A percentile compares a stretch with the other conserved stretches of the same genome.
Evolutionary conservation across 1,284 basidiomycete species (phyloP).

Genomic region (Athelia psychrophila): DNA sequence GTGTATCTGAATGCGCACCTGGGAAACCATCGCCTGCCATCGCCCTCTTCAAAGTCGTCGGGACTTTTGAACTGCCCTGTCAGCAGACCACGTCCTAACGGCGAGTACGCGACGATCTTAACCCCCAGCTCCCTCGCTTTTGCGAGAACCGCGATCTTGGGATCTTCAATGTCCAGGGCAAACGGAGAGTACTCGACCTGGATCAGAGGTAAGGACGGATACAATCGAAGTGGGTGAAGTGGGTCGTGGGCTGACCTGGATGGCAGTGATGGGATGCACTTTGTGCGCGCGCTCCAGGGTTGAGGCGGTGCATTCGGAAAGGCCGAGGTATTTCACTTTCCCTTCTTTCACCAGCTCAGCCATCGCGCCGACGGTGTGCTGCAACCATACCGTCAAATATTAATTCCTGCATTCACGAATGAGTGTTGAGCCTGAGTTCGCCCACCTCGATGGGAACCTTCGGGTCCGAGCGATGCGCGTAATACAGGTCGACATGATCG

Average conservation of each 20-base stretch:
- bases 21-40: constrained; percentile 25
- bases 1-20: background rate
- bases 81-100: constrained; percentile 39
- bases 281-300: constrained; percentile 51
- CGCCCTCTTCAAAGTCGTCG: constrained; percentile 43
- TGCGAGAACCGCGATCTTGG: constrained; percentile 33
- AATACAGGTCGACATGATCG: constrained; percentile 36
- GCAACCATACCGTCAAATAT: background rate
- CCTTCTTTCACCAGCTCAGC: constrained; percentile 34
- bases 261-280: constrained; percentile 43
- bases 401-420: background rate
- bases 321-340: constrained; percentile 45
- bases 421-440: background rate
- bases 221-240: too few relatives aligned
- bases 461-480: constrained; percentile 32
- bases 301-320: constrained; percentile 45
- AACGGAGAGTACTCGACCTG: constrained; percentile 49
- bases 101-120: constrained; percentile 39
- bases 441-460: constrained; percentile 29
- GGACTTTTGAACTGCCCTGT: constrained; percentile 30
- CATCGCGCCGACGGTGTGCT: constrained; percentile 32
- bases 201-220: too few relatives aligned
- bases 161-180: constrained; percentile 40
- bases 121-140: constrained; percentile 36
- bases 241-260: too few relatives aligned